Percentiles rank a stretch among this genome's conserved stretches.
Evolutionary conservation across 441 rosid species (phyloP).

Genomic region (Metrosideros polymorpha): DNA sequence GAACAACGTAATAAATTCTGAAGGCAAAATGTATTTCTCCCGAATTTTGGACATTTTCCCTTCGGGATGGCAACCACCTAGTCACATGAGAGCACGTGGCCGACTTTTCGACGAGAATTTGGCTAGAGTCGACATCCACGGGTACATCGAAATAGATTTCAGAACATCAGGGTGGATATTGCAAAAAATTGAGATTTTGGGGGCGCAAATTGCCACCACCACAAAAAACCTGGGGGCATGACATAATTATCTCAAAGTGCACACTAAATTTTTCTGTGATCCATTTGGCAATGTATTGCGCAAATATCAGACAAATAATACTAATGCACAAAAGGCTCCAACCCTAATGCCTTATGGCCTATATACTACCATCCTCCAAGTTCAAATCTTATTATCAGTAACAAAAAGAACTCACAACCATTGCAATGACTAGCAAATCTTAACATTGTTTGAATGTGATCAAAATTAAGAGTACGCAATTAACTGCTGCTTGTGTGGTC

Average conservation of each 20-base stretch:
- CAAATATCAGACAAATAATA: background rate
- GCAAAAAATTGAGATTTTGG: background rate
- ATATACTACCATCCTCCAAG: background rate
- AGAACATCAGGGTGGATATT: background rate
- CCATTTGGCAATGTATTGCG: background rate
- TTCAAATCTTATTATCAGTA: background rate
- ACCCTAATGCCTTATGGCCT: background rate
- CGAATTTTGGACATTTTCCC: no score
- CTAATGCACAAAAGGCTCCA: background rate
- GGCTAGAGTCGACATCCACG: background rate
- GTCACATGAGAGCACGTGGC: no score
- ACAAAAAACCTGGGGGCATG: background rate
- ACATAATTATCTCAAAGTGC: background rate
- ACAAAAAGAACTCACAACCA: background rate
- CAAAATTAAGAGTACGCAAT: slow-evolving; percentile 23
- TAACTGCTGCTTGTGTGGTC: slow-evolving; percentile 14
- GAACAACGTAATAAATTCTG: background rate
- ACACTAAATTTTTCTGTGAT: background rate
- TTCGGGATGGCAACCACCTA: no score
- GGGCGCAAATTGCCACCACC: background rate
- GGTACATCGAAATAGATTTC: background rate
- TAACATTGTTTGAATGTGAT: background rate
- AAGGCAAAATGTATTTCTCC: background rate
- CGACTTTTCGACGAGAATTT: background rate
- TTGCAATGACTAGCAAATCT: background rate